Percentiles rank a stretch among this genome's conserved stretches.
phyloP scores from a whole-genome alignment of 768 basidiomycete species.

The Serendipita sp. region DNA sequence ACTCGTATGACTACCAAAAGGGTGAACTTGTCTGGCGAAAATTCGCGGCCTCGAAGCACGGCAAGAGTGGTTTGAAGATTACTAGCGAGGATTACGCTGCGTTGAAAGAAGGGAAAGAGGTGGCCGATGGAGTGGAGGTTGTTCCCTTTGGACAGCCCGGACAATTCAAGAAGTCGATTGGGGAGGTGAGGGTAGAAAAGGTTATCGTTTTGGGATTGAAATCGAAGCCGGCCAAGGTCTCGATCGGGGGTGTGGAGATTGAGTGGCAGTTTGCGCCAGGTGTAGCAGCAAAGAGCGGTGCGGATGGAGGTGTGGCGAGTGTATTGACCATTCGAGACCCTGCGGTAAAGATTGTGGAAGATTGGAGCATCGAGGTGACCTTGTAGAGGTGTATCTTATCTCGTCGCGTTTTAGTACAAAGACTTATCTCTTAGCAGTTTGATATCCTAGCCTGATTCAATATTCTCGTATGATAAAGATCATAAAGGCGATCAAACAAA shows the following conservation, averaged over 20 bases:
- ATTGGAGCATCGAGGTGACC: constrained; percentile 40
- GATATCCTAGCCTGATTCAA: background rate
- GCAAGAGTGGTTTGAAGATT: constrained; percentile 25
- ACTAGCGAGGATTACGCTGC: constrained; percentile 39
- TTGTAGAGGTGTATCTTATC: background rate
- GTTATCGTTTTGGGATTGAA: constrained; percentile 62
- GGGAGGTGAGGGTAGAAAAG: constrained; percentile 63
- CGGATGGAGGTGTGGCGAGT: constrained; percentile 44
- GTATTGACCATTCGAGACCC: constrained; percentile 66
- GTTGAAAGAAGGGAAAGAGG: constrained; percentile 24
- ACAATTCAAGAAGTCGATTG: constrained; percentile 49
- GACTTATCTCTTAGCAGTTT: background rate
- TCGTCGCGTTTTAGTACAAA: background rate
- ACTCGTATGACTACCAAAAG: constrained; percentile 52
- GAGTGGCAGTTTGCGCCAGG: constrained; percentile 57
- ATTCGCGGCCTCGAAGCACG: constrained; percentile 38
- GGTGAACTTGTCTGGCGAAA: constrained; percentile 78
- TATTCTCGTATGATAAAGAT: background rate
- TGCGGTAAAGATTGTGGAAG: constrained; percentile 34
- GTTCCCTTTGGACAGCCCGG: constrained; percentile 40
- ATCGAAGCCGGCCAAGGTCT: constrained; percentile 45
- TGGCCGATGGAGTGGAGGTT: constrained; percentile 37
- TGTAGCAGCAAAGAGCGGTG: constrained; percentile 35
- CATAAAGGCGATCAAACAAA: constrained; percentile 25
- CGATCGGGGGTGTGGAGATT: constrained; percentile 32